Conservation (phyloP, 1,139 yeast genomes). For the Magnusiomyces tetraspermus region DNA sequence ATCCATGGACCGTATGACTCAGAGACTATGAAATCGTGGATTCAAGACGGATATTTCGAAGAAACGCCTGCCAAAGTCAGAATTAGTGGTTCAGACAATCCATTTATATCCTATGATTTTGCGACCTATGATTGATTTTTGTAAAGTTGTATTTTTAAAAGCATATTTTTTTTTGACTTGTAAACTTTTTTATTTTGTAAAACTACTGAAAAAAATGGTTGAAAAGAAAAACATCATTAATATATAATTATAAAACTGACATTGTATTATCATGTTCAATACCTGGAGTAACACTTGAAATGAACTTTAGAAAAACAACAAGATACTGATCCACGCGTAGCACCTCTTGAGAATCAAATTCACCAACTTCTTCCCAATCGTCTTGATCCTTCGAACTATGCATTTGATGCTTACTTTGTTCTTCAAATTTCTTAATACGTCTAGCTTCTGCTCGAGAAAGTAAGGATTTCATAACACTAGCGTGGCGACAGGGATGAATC, state of each 20-base stretch:
- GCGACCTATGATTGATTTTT: neutral
- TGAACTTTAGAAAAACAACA: slow-evolving; percentile 80
- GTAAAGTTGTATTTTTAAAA: neutral
- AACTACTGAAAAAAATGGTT: too few relatives aligned
- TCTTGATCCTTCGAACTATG: slow-evolving; percentile 31
- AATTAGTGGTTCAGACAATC: slow-evolving; percentile 25
- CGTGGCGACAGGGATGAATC: slow-evolving; percentile 94
- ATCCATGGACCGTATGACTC: slow-evolving; percentile 53
- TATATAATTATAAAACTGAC: slow-evolving; percentile 72
- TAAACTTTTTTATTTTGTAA: too few relatives aligned
- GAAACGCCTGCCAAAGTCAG: slow-evolving; percentile 40
- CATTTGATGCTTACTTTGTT: slow-evolving; percentile 20
- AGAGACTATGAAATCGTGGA: slow-evolving; percentile 54
- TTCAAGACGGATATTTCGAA: slow-evolving; percentile 40
- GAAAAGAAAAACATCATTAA: neutral
- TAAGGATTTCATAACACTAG: slow-evolving; percentile 84
- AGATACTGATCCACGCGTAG: slow-evolving; percentile 86
- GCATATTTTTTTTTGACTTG: too few relatives aligned
- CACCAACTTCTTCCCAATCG: slow-evolving; percentile 33
- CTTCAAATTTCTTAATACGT: slow-evolving; percentile 29
- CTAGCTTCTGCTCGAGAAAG: slow-evolving; percentile 53
- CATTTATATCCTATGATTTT: slow-evolving; percentile 8
- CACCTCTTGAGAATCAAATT: slow-evolving; percentile 32
- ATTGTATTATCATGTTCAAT: slow-evolving; percentile 94
- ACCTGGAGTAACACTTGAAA: slow-evolving; percentile 95